Base-by-base conservation (phyloP, 352 stramenopile genomes). In the Globisporangium recalcitrans region DNA sequence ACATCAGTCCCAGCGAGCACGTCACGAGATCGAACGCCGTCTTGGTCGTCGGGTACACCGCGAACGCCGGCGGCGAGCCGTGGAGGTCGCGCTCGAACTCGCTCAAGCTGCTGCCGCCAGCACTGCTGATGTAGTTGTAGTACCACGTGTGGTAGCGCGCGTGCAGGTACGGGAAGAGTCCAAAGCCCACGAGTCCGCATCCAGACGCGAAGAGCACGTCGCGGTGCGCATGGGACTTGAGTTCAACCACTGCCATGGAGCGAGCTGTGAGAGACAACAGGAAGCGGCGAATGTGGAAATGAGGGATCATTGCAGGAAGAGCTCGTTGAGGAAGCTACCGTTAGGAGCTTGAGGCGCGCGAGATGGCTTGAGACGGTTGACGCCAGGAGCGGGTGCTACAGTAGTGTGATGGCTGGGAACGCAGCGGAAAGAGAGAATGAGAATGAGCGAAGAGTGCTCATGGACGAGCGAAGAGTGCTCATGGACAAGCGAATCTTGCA, bases 141-240 rank as follows among this genome's bases (percentile, higher is more conserved):
- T 48, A 36, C 38, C 51, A 59, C 24, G n/a, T 16, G 16, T 24
- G 29, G 38, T 53, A 64, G 16, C 19, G 26, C n/a, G 54, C 53
- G 4, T 61, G 61, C 49, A 67, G 58, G 58, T 69, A 74, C 38
- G 68, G 68, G 40, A 74, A 71, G 22, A 71, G 57, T 0, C 69
- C 69, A 27, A 72, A 62, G 62, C 69, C 68, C 21, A 72, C 62
- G 42, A 75, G 59, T 0, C 65, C 69, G 21, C 69, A 70, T 38
- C 69, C 65, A 19, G 62, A 52, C n/a, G 58, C 62, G 46, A 70
- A 75, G 42, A 75, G 65, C 61, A 72, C 69, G 36, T 72, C 65
- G 27, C 69, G 69, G 26, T 65, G 59, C 24, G 59, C 51, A 29
- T 65, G 48, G 0, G 65, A 11, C 32, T 62, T 62, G 21, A 27